Conservation (phyloP, 2,329 filamentous ascomycete genomes). For the Monosporascus ibericus region DNA sequence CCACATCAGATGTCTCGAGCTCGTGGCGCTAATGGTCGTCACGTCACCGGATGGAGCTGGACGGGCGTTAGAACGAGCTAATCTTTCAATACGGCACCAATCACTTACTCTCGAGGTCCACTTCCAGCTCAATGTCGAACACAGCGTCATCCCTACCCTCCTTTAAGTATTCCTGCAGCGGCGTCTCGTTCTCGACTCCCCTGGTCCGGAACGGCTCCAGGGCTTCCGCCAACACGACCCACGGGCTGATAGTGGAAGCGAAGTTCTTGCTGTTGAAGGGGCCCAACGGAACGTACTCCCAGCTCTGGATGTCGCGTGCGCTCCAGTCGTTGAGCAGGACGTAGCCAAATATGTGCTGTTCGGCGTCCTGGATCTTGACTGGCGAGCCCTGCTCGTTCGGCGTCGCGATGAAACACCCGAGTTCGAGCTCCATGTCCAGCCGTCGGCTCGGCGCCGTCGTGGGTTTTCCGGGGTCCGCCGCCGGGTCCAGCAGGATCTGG, state of each 20-base stretch:
- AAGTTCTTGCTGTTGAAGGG: conserved; percentile 86
- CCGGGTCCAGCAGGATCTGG: conserved; percentile 63
- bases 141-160: conserved; percentile 53
- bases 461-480: conserved; percentile 55
- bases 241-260: conserved; percentile 68
- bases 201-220: conserved; percentile 50
- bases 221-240: conserved; percentile 73
- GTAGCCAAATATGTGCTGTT: conserved; percentile 69
- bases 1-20: conserved; percentile 65
- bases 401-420: conserved; percentile 67
- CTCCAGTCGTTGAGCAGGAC: conserved; percentile 88
- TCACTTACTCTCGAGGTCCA: conserved; percentile 53
- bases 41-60: conserved; percentile 39
- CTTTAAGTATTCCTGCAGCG: conserved; percentile 42
- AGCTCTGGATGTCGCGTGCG: conserved; percentile 73
- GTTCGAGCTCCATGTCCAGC: conserved; percentile 74
- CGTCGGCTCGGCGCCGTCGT: conserved; percentile 57
- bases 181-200: conserved; percentile 26
- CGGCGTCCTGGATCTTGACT: conserved; percentile 57
- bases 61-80: conserved; percentile 5
- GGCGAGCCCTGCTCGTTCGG: conserved; percentile 59
- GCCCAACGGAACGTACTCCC: conserved; percentile 78
- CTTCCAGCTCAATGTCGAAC: conserved; percentile 64
- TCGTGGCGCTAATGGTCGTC: conserved; percentile 55
- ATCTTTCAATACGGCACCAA: too few relatives aligned